phyloP scores from a whole-genome alignment of 768 basidiomycete genomes.

The Tylopilus plumbeoviolaceoides region DNA sequence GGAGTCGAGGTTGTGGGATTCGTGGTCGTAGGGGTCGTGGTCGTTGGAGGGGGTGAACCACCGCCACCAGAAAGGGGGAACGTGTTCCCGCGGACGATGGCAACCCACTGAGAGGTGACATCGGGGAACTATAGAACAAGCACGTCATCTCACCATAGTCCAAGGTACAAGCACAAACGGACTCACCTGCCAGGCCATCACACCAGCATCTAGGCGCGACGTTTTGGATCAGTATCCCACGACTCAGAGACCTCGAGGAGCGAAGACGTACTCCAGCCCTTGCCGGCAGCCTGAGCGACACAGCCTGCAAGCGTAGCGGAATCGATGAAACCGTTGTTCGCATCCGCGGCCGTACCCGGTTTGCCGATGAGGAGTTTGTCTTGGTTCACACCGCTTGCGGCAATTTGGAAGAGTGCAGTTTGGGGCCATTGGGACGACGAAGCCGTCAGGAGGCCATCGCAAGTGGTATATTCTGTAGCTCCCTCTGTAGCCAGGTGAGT shows the following conservation, averaged over 20 bases:
- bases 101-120: neutral
- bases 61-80: neutral
- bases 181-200: slow-evolving; percentile 27
- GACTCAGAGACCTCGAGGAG: slow-evolving; percentile 29
- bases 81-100: neutral
- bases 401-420: slow-evolving; percentile 44
- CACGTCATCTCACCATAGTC: neutral
- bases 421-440: slow-evolving; percentile 39
- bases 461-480: slow-evolving; percentile 34
- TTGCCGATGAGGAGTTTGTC: slow-evolving; percentile 54
- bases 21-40: neutral
- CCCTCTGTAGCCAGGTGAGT: slow-evolving; percentile 29
- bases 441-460: slow-evolving; percentile 32
- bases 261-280: slow-evolving; percentile 55
- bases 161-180: neutral
- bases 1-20: neutral
- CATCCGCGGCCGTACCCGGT: slow-evolving; percentile 35
- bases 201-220: slow-evolving; percentile 29
- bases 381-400: slow-evolving; percentile 38
- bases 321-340: slow-evolving; percentile 50
- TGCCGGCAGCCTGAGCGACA: slow-evolving; percentile 30
- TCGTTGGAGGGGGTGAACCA: neutral
- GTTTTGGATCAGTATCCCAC: neutral
- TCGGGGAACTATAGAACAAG: neutral
- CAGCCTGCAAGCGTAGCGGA: slow-evolving; percentile 54